Evolutionary conservation across 176 grass and related monocot species (phyloP).

Genomic region (Neostapfia colusana): DNA sequence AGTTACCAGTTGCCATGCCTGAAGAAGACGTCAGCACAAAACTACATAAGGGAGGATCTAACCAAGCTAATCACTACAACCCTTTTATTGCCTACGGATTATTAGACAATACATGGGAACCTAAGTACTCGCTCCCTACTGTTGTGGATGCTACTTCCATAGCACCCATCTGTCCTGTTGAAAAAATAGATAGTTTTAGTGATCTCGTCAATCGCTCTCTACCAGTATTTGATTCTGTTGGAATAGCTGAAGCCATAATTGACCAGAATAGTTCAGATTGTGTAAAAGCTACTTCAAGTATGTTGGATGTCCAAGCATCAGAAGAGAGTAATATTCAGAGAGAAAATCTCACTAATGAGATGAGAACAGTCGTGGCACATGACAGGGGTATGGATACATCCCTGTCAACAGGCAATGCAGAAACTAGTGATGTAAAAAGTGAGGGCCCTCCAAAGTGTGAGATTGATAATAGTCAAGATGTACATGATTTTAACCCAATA

Average conservation of each 20-base stretch:
- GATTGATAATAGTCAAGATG: constrained; percentile 29
- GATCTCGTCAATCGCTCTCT: constrained; percentile 46
- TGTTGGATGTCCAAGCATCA: constrained; percentile 19
- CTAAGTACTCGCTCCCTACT: constrained; percentile 36
- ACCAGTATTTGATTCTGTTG: constrained; percentile 29
- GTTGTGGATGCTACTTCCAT: constrained; percentile 26
- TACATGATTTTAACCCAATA: constrained; percentile 54
- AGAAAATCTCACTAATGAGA: constrained; percentile 7
- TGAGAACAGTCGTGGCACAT: background rate
- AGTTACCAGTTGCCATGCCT: constrained; percentile 23
- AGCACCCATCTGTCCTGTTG: constrained; percentile 42
- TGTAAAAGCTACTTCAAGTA: constrained; percentile 33
- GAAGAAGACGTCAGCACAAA: constrained; percentile 28
- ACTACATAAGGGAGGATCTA: constrained; percentile 33
- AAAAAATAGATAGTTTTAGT: constrained; percentile 59
- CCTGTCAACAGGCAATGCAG: background rate
- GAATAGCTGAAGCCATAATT: constrained; percentile 39
- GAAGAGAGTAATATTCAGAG: constrained; percentile 36
- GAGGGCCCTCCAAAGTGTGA: constrained; percentile 23
- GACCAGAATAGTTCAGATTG: constrained; percentile 36
- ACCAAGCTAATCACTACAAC: constrained; percentile 51
- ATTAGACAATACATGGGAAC: constrained; percentile 51
- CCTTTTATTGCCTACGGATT: constrained; percentile 57
- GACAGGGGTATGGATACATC: constrained; percentile 3
- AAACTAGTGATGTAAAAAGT: constrained; percentile 17